phyloP scores from a whole-genome alignment of 208 protist species.

The Trypanosoma avium region DNA sequence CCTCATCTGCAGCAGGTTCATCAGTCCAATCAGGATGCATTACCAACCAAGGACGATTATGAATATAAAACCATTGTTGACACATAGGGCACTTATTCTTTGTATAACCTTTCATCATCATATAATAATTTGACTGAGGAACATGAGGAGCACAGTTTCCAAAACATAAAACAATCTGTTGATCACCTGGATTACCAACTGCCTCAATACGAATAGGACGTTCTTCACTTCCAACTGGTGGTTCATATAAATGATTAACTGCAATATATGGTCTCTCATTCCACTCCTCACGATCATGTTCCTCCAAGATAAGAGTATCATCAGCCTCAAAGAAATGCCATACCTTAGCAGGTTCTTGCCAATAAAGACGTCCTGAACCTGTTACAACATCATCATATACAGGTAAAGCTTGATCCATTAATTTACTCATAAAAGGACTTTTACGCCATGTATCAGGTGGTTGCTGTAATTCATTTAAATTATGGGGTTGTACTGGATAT shows the following conservation, averaged over 20 bases:
- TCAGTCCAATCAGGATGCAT: constrained; percentile 92
- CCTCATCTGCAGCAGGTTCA: constrained; percentile 88
- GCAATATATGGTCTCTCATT: constrained; percentile 87
- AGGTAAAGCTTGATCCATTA: constrained; percentile 85
- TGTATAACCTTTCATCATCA: constrained; percentile 91
- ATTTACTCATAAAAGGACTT: constrained; percentile 87
- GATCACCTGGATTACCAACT: constrained; percentile 82
- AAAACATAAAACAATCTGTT: constrained; percentile 86
- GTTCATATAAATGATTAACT: constrained; percentile 90
- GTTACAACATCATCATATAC: constrained; percentile 88
- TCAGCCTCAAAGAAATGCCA: constrained; percentile 89
- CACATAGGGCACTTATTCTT: constrained; percentile 90
- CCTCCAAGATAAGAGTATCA: constrained; percentile 89
- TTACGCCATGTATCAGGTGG: constrained; percentile 82
- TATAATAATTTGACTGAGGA: constrained; percentile 88
- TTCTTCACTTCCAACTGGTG: constrained; percentile 85
- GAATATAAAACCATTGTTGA: constrained; percentile 90
- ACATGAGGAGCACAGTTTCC: constrained; percentile 90
- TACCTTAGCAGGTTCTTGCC: constrained; percentile 86
- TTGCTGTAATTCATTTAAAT: constrained; percentile 77
- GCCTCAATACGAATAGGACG: constrained; percentile 84
- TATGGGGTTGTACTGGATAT: constrained; percentile 83
- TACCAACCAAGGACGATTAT: constrained; percentile 88
- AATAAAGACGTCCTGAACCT: constrained; percentile 77
- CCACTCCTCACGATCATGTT: constrained; percentile 91